Evolutionary conservation across 768 basidiomycete species (phyloP), one percentile per base, ranked within the genome.

Genomic region (Boletus rubropictus): DNA sequence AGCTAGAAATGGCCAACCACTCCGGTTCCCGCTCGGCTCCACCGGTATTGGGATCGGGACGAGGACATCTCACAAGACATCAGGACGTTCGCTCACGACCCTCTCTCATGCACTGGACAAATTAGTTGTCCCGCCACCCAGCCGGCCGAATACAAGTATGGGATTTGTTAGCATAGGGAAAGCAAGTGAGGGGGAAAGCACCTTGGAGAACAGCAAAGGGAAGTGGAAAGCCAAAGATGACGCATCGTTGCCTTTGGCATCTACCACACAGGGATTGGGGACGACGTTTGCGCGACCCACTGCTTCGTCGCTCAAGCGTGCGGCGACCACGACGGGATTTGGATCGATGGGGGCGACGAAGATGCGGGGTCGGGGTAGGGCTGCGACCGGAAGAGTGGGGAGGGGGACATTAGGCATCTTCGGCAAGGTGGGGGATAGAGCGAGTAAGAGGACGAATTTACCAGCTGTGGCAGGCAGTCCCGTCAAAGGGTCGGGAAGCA

Each of bases 61-160:
- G 11, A 48, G 34, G 7, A 40, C 39, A 27, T 28, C 55, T 24
- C 47, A 43, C 12, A 32, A 29, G 21, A 31, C 43, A 5, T 40
- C 55, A 0, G 55, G 57, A 10, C 55, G 78, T 4, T 77, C 82
- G 0, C 63, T 89, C n/a, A 78, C 79, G 5, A 84, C 75, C 5
- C 69, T 89, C 12, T 79, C 82, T 8, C 74, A 72, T 51, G 86
- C 86, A 3, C 66, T 89, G 22, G 81, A 87, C 58, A 84, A 81
- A 57, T 71, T 89, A n/a, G 72, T 74, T 22, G 76, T 78, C 62
- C 84, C 81, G 0, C 75, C 81, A 2, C 86, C 84, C 3, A 72
- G 72, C 20, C 64, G 84, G 34, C 84, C 86, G 1, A 84, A 76
- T 44, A 84, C 84, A 3, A 85, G 80, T 46, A 65, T 87, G 69